Evolutionary conservation across 2,329 filamentous ascomycete genomes (phyloP), one percentile per base, ranked within the genome.

Genomic region (Seiridium unicorne): DNA sequence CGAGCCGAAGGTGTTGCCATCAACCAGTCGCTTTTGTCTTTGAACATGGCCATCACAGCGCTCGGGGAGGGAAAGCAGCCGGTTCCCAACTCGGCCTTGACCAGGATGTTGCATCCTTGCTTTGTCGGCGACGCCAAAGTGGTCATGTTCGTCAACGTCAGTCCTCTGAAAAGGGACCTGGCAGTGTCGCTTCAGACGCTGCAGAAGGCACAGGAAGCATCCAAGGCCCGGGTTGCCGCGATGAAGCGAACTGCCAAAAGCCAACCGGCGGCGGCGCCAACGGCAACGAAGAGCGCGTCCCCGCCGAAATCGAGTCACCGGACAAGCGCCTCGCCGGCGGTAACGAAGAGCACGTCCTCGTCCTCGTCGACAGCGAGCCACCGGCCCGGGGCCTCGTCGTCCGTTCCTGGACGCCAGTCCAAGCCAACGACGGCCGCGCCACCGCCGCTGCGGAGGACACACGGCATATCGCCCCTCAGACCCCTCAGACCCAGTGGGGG

Each of bases 111-210:
- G 46, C 93, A 96, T 84, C 95, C 94, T 72, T 96, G 91, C 4
- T 81, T 99, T 10, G 91, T 92, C 3, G 92, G 93, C 3, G 97
- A 96, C 76, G 93, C 89, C 64, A 97, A 97, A 78, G 97, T 94
- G 0, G 87, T 98, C 67, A 97, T 98, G 93, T 96, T 98, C 74
- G 91, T 97, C 72, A 98, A 97, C 91, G 89, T 97, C 59, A 94
- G 90, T 64, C 93, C 95, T 32, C 80, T 97, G 59, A 90, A 93
- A 78, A 88, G 86, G 2, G 93, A 98, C 79, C 79, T 97, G 62
- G 88, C 10, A 3, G 58, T 59, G 10, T 62, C 69, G 1, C 9
- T 66, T 1, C 61, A 64, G 26, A 69, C 67, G 2, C 62, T 71
- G 10, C 60, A 64, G 3, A 65, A 60, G 49, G 65, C 63, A 2